These are phyloP conservation scores for Paramyrothecium roridum DNA, from an alignment of 2,329 filamentous ascomycete genomes.

Conservation along the genomic window DNA sequence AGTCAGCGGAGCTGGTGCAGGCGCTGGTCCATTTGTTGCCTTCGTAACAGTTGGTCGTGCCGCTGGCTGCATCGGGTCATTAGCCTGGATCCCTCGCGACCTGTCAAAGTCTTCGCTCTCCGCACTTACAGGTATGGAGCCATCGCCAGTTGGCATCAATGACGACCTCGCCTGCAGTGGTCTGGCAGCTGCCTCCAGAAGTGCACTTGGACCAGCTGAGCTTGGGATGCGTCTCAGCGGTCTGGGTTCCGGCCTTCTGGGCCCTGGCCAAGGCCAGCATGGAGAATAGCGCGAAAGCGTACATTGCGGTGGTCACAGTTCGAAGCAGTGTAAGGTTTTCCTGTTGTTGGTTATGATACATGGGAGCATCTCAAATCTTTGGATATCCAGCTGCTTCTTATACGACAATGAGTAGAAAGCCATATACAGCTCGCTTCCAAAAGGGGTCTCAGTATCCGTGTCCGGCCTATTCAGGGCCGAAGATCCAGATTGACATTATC, in stretches of 20 bases:
- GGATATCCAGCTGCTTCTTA: neutral
- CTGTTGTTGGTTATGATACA: neutral
- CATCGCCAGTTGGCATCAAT: conserved; percentile 55
- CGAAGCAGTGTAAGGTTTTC: neutral
- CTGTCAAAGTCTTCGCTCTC: too few species aligned
- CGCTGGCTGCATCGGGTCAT: conserved; percentile 4
- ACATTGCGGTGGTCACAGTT: conserved; percentile 3
- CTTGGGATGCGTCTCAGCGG: conserved; percentile 38
- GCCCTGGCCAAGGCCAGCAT: conserved; percentile 16
- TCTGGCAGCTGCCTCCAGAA: conserved; percentile 33
- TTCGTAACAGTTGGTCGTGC: conserved; percentile 45
- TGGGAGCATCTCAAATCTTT: neutral
- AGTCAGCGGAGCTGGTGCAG: conserved; percentile 34
- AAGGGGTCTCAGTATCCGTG: neutral
- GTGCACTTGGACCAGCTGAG: conserved; percentile 44
- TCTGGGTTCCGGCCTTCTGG: conserved; percentile 37
- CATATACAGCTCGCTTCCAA: neutral
- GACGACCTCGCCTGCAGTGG: conserved; percentile 40
- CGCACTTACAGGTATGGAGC: conserved; percentile 35
- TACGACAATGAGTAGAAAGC: neutral
- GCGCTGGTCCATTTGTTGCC: conserved; percentile 35
- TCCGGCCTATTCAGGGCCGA: neutral
- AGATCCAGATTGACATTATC: neutral
- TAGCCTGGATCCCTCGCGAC: neutral
- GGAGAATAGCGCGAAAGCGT: conserved; percentile 10